Percentiles rank a stretch among this genome's conserved stretches.
Conservation (phyloP, 768 basidiomycete species). For the Hemileccinum impolitum region DNA sequence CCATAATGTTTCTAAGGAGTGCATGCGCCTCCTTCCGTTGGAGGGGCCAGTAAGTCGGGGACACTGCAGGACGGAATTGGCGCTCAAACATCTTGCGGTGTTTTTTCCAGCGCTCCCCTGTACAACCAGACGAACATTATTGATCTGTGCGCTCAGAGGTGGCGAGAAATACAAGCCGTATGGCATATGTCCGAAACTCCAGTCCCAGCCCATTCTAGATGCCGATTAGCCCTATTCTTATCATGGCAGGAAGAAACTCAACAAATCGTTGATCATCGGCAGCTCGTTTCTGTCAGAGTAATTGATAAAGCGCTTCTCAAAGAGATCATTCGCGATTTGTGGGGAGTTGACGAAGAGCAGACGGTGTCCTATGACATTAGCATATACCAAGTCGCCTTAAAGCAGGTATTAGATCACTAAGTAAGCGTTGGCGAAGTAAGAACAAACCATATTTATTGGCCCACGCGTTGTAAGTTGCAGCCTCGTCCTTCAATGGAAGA, state of each 20-base stretch:
- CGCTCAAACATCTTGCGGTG: conserved; percentile 53
- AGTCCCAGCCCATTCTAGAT: conserved; percentile 44
- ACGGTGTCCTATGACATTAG: conserved; percentile 48
- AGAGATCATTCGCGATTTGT: conserved; percentile 47
- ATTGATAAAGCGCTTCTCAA: conserved; percentile 53
- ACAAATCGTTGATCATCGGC: conserved; percentile 52
- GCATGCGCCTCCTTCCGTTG: conserved; percentile 44
- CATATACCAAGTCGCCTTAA: conserved; percentile 50
- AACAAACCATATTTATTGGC: conserved; percentile 35
- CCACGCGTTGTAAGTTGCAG: conserved; percentile 42
- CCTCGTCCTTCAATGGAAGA: conserved; percentile 37
- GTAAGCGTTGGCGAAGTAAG: not conserved
- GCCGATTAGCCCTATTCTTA: conserved; percentile 4
- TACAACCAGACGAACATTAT: not conserved
- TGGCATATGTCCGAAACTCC: conserved; percentile 56
- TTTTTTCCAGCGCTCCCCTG: conserved; percentile 51
- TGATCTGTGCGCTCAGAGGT: not conserved
- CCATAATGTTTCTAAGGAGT: conserved; percentile 43
- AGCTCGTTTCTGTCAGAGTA: conserved; percentile 52
- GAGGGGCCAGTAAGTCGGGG: conserved; percentile 41
- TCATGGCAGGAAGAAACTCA: conserved; percentile 9
- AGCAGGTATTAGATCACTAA: not conserved
- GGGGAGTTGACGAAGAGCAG: conserved; percentile 47
- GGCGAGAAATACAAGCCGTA: conserved; percentile 33
- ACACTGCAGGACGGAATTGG: conserved; percentile 45